These are phyloP conservation scores for Chondrus crispus DNA, from an alignment of 23 red algal genomes.

Conservation along the genomic window DNA sequence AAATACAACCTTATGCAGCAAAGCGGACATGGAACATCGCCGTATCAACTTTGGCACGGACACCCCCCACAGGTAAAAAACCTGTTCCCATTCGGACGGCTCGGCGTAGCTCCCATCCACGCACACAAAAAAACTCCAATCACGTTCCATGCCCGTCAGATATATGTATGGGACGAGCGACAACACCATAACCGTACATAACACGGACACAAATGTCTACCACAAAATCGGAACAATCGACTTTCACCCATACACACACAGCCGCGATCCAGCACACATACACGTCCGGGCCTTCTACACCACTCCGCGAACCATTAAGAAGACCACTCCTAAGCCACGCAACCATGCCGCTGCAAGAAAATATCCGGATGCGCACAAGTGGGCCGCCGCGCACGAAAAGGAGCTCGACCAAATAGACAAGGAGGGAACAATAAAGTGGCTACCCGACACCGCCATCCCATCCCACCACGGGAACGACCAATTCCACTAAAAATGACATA, in stretches of 20 bases:
- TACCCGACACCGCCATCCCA: not conserved
- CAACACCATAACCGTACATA: not conserved
- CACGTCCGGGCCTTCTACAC: not conserved
- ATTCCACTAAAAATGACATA: slow-evolving; percentile 9
- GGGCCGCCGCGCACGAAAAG: not conserved
- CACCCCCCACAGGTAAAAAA: not conserved
- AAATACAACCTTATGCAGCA: slow-evolving; percentile 39
- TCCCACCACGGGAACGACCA: not conserved
- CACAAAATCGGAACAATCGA: not conserved
- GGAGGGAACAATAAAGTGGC: not conserved
- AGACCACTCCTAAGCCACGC: not conserved
- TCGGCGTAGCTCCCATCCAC: not conserved
- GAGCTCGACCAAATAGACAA: slow-evolving; percentile 18
- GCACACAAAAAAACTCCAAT: not conserved
- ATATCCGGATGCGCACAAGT: not conserved
- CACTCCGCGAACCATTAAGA: not conserved
- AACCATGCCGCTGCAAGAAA: not conserved
- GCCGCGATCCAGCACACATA: not conserved
- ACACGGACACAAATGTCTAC: not conserved
- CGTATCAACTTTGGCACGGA: not conserved
- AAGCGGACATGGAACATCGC: not conserved
- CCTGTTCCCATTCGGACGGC: not conserved
- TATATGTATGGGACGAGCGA: not conserved
- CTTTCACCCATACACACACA: not conserved
- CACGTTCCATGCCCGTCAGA: not conserved